These are phyloP conservation scores for Fusarium sp. DNA, from an alignment of 2,329 filamentous ascomycete genomes.

Conservation along the genomic window DNA sequence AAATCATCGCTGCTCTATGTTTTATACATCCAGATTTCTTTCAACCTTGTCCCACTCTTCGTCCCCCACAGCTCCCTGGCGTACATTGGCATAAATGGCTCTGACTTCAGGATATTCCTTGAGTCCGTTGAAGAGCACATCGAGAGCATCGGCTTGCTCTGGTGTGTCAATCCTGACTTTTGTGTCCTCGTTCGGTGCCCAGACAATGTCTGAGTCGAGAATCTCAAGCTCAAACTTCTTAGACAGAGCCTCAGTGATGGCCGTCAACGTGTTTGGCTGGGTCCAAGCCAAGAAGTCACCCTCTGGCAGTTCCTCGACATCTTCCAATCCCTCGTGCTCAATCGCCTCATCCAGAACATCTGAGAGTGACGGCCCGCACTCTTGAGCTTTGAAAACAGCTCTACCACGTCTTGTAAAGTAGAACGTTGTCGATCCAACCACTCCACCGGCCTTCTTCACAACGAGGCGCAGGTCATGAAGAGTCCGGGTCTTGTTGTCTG, in stretches of 20 bases:
- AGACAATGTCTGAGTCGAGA: constrained; percentile 82
- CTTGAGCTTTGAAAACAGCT: constrained; percentile 72
- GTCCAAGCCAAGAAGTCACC: constrained; percentile 73
- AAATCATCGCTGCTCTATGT: constrained; percentile 28
- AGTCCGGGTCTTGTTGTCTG: constrained; percentile 80
- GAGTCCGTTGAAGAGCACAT: constrained; percentile 68
- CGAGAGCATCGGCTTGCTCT: constrained; percentile 67
- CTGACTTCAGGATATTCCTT: constrained; percentile 80
- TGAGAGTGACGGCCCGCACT: constrained; percentile 68
- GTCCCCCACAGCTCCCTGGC: constrained; percentile 62
- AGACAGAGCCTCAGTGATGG: constrained; percentile 62
- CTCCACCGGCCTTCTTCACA: constrained; percentile 78
- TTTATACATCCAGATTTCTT: constrained; percentile 63
- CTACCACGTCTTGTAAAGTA: constrained; percentile 86
- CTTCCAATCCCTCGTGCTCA: constrained; percentile 80
- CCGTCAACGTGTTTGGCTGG: constrained; percentile 49
- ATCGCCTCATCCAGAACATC: constrained; percentile 84
- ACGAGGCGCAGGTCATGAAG: constrained; percentile 78
- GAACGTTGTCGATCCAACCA: constrained; percentile 79
- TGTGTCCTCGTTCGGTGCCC: constrained; percentile 85
- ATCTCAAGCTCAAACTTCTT: constrained; percentile 74
- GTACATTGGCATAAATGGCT: constrained; percentile 80
- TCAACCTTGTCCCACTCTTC: constrained; percentile 66
- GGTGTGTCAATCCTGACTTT: constrained; percentile 71
- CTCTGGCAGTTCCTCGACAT: constrained; percentile 75